Evolutionary conservation across 805 yeast species (phyloP).

Genomic region (Nadsonia fulvescens): DNA sequence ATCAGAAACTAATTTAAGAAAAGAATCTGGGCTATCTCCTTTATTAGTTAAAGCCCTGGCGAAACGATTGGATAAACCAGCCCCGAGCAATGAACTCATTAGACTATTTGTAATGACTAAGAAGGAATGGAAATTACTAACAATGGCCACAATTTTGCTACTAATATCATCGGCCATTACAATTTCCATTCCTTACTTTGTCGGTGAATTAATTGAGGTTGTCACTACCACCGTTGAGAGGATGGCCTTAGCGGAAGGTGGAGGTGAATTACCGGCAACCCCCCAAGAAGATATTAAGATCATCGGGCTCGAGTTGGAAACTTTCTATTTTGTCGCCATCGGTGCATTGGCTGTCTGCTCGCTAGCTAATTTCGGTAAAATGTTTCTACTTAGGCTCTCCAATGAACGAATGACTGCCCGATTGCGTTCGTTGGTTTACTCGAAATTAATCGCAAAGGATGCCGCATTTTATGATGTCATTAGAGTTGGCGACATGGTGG

Average conservation of each 20-base stretch:
- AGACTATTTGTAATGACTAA: slow-evolving; percentile 37
- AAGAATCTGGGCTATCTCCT: too few relatives aligned
- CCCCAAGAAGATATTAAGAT: slow-evolving; percentile 19
- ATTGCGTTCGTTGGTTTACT: slow-evolving; percentile 56
- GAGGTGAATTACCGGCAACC: too few relatives aligned
- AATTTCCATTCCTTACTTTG: slow-evolving; percentile 63
- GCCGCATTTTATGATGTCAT: slow-evolving; percentile 77
- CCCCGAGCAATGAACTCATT: slow-evolving; percentile 23
- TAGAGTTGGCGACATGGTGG: slow-evolving; percentile 78
- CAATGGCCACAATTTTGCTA: slow-evolving; percentile 45
- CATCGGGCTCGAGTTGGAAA: slow-evolving; percentile 39
- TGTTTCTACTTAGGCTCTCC: slow-evolving; percentile 49
- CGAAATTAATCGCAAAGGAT: slow-evolving; percentile 65
- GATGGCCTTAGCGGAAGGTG: too few relatives aligned
- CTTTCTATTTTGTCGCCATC: slow-evolving; percentile 44
- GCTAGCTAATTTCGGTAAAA: slow-evolving; percentile 60
- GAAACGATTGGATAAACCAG: too few relatives aligned
- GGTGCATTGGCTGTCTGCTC: slow-evolving; percentile 57
- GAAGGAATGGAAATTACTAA: slow-evolving; percentile 36
- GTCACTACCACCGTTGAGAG: slow-evolving; percentile 25
- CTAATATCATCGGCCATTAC: slow-evolving; percentile 70
- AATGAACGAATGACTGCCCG: slow-evolving; percentile 82
- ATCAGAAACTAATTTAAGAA: too few relatives aligned
- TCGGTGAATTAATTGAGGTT: slow-evolving; percentile 77
- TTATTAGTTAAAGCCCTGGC: too few relatives aligned